Evolutionary conservation across 2,329 filamentous ascomycete genomes (phyloP).

Genomic region (Aspergillus fructus): DNA sequence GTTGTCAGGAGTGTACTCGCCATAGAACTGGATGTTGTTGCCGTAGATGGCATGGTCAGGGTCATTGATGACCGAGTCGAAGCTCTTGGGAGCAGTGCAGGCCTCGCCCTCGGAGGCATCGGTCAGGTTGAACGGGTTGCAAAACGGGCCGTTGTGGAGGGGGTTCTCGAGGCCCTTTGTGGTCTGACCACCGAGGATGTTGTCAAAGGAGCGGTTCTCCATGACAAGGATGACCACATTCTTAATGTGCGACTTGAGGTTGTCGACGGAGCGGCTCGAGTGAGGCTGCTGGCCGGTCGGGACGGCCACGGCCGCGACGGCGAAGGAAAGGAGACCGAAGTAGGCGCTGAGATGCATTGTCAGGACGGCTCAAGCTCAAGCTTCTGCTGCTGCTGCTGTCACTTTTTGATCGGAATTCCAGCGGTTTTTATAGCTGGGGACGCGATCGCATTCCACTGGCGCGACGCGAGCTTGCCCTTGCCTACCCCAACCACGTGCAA

Average conservation of each 20-base stretch:
- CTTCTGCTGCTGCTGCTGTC: neutral
- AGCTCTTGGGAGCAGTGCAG: conserved; percentile 39
- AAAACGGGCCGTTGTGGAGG: conserved; percentile 43
- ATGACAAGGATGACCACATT: conserved; percentile 39
- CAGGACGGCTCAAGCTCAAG: neutral
- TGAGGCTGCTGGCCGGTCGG: conserved; percentile 9
- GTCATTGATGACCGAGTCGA: conserved; percentile 44
- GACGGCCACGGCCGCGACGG: conserved; percentile 16
- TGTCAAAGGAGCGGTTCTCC: conserved; percentile 49
- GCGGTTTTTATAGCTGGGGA: conserved; percentile 1
- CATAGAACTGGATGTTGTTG: conserved; percentile 48
- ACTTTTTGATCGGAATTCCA: neutral
- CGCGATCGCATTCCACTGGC: neutral
- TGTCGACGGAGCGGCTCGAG: conserved; percentile 17
- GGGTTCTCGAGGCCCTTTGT: conserved; percentile 42
- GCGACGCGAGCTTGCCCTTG: neutral
- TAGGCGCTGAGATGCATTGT: conserved; percentile 24
- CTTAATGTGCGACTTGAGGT: conserved; percentile 37
- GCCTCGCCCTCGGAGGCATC: conserved; percentile 26
- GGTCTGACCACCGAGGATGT: conserved; percentile 44
- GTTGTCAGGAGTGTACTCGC: conserved; percentile 42
- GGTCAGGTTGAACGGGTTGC: conserved; percentile 42
- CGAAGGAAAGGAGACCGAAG: conserved; percentile 26
- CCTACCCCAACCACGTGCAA: conserved; percentile 8
- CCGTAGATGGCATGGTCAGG: conserved; percentile 44